A percentile compares a stretch with the other conserved stretches of the same genome.
Evolutionary conservation across 2,329 filamentous ascomycete species (phyloP).

Genomic region (Chaetothyriales sp.): DNA sequence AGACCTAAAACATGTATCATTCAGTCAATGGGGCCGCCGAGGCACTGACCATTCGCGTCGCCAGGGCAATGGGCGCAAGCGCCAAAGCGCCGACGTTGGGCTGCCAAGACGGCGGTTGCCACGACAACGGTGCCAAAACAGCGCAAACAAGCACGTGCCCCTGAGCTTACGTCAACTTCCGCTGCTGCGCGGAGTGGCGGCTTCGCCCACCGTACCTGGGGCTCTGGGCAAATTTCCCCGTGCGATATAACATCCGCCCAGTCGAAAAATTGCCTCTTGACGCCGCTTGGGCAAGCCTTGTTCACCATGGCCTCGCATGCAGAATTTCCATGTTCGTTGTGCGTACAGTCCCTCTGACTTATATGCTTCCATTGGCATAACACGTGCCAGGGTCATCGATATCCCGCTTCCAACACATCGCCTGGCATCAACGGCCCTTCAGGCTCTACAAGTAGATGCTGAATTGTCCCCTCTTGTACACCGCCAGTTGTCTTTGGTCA

Average conservation of each 20-base stretch:
- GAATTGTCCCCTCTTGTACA: slow-evolving; percentile 77
- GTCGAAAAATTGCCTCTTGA: not conserved
- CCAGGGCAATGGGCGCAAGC: not conserved
- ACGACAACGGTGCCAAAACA: not conserved
- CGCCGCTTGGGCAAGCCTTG: not conserved
- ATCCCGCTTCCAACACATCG: slow-evolving; percentile 70
- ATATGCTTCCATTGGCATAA: slow-evolving; percentile 6
- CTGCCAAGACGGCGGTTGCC: not conserved
- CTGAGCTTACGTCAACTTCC: not conserved
- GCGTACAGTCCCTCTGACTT: slow-evolving; percentile 22
- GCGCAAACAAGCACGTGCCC: not conserved
- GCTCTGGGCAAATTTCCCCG: not conserved
- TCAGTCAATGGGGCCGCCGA: not conserved
- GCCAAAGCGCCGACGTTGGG: not conserved
- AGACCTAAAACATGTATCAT: not conserved
- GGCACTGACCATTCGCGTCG: not conserved
- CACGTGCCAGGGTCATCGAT: slow-evolving; percentile 47
- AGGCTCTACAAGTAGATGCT: slow-evolving; percentile 67
- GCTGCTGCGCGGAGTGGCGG: not conserved
- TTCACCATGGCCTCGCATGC: slow-evolving; percentile 22
- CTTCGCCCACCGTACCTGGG: not conserved
- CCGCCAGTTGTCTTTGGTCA: slow-evolving; percentile 50
- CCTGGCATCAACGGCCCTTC: slow-evolving; percentile 62
- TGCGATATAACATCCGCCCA: not conserved
- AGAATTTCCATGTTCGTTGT: slow-evolving; percentile 53